A percentile compares a stretch with the other conserved stretches of the same genome.
These are phyloP conservation scores for Bipolaris cookei DNA, from an alignment of 2,329 filamentous ascomycete genomes.

Conservation along the genomic window DNA sequence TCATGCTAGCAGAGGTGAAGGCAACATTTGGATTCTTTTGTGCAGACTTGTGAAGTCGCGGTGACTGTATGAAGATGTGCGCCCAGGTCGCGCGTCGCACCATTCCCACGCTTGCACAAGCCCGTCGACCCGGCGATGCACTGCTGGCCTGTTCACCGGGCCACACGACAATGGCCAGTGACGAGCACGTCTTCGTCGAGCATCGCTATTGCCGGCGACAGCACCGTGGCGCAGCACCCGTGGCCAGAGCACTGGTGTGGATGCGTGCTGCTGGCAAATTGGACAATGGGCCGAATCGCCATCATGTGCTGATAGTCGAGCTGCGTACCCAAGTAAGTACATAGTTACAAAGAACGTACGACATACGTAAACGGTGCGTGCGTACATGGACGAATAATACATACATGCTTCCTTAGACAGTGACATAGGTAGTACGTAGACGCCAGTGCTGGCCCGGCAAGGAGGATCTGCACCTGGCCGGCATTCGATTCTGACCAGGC, in stretches of 20 bases:
- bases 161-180: constrained; percentile 4
- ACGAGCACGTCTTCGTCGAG: constrained; percentile 12
- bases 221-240: constrained; percentile 6
- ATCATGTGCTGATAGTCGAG: neutral
- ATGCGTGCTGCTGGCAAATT: neutral
- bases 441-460: constrained; percentile 35
- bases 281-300: constrained; percentile 3
- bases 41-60: constrained; percentile 22
- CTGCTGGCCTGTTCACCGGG: constrained; percentile 7
- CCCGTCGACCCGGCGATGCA: constrained; percentile 11
- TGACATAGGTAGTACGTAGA: constrained; percentile 33
- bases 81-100: constrained; percentile 10
- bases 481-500: constrained; percentile 40
- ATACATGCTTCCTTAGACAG: no score
- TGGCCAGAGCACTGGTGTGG: no score
- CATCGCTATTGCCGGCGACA: neutral
- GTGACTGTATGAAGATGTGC: neutral
- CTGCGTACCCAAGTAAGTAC: constrained; percentile 6
- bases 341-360: constrained; percentile 16
- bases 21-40: constrained; percentile 11
- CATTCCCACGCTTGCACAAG: constrained; percentile 14
- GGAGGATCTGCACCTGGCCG: constrained; percentile 43
- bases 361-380: constrained; percentile 12
- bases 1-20: constrained; percentile 14
- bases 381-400: neutral